Conservation (phyloP, 1,284 basidiomycete species). For the Sphaerobolus stellatus region DNA sequence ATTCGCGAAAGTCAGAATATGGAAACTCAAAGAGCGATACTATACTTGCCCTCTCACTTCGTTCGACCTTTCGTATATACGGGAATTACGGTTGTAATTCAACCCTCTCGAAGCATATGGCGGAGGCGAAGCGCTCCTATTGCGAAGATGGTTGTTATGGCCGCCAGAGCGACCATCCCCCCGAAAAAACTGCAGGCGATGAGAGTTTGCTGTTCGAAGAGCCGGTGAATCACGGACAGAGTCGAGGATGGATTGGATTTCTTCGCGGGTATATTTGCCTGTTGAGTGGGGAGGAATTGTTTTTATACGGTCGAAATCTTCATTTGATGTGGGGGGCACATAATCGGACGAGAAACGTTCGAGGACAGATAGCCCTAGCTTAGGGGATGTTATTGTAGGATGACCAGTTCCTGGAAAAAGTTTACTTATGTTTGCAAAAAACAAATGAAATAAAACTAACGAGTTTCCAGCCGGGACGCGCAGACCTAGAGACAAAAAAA, state of each 20-base stretch:
- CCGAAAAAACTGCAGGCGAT: conserved; percentile 8
- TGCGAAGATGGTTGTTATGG: neutral
- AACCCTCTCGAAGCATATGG: neutral
- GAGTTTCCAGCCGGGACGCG: conserved; percentile 46
- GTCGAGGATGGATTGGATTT: conserved; percentile 50
- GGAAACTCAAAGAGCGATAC: too few species aligned
- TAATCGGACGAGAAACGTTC: conserved; percentile 60
- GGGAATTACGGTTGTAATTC: too few species aligned
- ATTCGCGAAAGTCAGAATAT: too few species aligned
- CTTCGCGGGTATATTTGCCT: conserved; percentile 48
- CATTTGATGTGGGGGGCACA: conserved; percentile 48
- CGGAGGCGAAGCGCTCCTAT: neutral
- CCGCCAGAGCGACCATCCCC: neutral
- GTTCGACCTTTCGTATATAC: too few species aligned
- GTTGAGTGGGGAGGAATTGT: conserved; percentile 43
- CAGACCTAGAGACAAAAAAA: conserved; percentile 44
- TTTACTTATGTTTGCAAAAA: conserved; percentile 10
- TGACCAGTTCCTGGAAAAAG: conserved; percentile 54
- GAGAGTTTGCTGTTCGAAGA: neutral
- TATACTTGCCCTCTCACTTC: too few species aligned
- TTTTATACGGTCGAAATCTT: conserved; percentile 60
- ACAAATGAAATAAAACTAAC: conserved; percentile 35
- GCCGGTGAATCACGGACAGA: conserved; percentile 46
- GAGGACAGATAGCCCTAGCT: conserved; percentile 55
- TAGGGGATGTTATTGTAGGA: conserved; percentile 63